These are phyloP conservation scores for Rosa rugosa DNA, from an alignment of 306 rosid genomes.

Conservation along the genomic window DNA sequence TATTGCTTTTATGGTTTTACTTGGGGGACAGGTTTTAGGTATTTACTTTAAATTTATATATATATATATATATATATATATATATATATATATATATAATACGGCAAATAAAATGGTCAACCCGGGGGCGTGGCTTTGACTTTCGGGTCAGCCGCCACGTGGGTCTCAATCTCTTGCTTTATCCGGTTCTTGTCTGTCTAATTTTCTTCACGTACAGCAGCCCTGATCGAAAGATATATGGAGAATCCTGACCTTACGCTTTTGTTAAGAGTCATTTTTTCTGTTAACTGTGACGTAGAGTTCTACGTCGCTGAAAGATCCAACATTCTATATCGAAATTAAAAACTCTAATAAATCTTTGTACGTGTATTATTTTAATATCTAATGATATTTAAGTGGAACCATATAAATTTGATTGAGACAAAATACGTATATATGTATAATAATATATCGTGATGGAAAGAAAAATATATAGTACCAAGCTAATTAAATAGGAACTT, in stretches of 20 bases:
- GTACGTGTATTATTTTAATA: too few species aligned
- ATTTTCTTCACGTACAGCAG: background rate
- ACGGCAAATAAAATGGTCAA: slow-evolving; percentile 3
- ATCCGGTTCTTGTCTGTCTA: background rate
- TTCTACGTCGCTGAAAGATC: too few species aligned
- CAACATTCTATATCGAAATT: background rate
- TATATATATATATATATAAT: background rate
- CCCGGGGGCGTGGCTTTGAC: background rate
- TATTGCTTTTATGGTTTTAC: background rate
- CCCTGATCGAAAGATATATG: background rate
- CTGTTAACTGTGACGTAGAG: background rate
- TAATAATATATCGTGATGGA: too few species aligned
- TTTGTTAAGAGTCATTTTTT: background rate
- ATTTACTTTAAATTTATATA: background rate
- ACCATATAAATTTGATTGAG: too few species aligned
- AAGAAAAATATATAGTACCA: too few species aligned
- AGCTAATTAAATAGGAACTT: too few species aligned
- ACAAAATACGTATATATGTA: too few species aligned
- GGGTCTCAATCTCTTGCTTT: background rate
- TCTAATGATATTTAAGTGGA: too few species aligned
- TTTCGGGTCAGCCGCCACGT: background rate
- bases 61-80: background rate
- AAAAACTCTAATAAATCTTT: too few species aligned
- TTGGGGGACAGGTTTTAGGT: background rate
- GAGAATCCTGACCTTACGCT: background rate